Evolutionary conservation across 768 basidiomycete genomes (phyloP), one percentile per base, ranked within the genome.

Genomic region (Rhodotorula paludigena): DNA sequence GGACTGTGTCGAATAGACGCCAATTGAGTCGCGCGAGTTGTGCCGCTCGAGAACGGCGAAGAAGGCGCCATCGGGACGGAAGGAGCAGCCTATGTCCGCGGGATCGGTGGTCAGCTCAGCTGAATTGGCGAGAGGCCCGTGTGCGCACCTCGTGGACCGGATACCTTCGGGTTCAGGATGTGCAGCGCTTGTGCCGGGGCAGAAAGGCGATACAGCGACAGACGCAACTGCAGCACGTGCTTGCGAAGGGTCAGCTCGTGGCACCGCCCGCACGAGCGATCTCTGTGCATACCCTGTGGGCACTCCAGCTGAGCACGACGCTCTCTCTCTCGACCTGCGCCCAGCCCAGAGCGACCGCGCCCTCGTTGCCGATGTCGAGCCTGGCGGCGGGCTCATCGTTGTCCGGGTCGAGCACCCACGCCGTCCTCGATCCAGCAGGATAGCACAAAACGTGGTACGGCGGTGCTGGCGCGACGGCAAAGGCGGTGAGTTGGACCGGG

Each of bases 31-130:
- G 60, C 77, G 77, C 3, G 74, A 74, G 23, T 66, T 32, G 61
- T 80, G 80, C 20, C 77, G 72, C 60, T 81, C 80, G 9, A 73
- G 75, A 5, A 80, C 56, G 32, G 77, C 79, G 38, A 80, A 63
- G 64, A 78, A 79, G 9, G 73, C 71, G 7, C 72, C 51, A 62
- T 78, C 75, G 10, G 69, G 68, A 12, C 54, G 62, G 38, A 74
- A 63, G 2, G 71, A 48, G 60, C 68, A 61, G 32, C 71, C 63
- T 61, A 57, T 28, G 35, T n/a, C 16, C 18, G 15, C 14, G 28
- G 41, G 51, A 23, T 23, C 18, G 18, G n/a, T 53, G 11, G 36
- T 41, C 25, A 10, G 30, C n/a, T 28, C 47, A 48, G 47, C 9
- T 15, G 25, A 28, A 3, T 20, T 3, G 45, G 25, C 21, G 33